Conservation (phyloP, 192 early-diverging fungal species). For the Coemansia sp. region DNA sequence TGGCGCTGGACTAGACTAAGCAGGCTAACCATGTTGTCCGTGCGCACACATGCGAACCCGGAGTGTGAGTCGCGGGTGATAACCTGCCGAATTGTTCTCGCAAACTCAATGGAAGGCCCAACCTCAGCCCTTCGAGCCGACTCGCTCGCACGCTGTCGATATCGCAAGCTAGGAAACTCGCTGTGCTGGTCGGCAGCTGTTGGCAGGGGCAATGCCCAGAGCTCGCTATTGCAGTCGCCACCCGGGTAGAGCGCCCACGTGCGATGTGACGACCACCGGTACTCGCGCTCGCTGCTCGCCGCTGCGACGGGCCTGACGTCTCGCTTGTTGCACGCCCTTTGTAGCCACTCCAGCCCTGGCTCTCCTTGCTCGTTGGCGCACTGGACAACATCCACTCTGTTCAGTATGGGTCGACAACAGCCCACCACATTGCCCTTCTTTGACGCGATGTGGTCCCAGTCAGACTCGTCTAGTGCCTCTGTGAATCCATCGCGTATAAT, state of each 20-base stretch:
- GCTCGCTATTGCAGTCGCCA: constrained; percentile 36
- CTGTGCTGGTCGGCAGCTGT: not conserved
- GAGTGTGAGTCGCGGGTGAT: constrained; percentile 11
- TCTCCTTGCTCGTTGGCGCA: not conserved
- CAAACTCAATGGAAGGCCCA: constrained; percentile 27
- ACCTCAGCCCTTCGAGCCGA: not conserved
- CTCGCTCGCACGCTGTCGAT: not conserved
- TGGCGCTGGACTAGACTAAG: constrained; percentile 13
- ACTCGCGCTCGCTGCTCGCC: not conserved
- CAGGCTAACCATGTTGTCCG: constrained; percentile 36
- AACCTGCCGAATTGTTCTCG: constrained; percentile 41
- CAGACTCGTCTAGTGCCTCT: constrained; percentile 16
- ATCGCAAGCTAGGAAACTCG: constrained; percentile 10
- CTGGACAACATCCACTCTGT: not conserved
- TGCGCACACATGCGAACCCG: constrained; percentile 39
- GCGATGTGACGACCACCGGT: constrained; percentile 27
- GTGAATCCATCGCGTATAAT: constrained; percentile 12
- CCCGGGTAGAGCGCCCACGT: constrained; percentile 36
- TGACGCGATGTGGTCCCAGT: constrained; percentile 11
- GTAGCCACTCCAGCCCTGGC: not conserved
- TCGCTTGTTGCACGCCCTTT: not conserved
- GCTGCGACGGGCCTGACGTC: constrained; percentile 11
- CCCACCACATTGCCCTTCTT: constrained; percentile 21
- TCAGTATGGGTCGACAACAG: constrained; percentile 21
- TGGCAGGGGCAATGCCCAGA: constrained; percentile 34